A percentile compares a stretch with the other conserved stretches of the same genome.
phyloP scores from a whole-genome alignment of 2,329 filamentous ascomycete species.

The Pestalotiopsis sp. region DNA sequence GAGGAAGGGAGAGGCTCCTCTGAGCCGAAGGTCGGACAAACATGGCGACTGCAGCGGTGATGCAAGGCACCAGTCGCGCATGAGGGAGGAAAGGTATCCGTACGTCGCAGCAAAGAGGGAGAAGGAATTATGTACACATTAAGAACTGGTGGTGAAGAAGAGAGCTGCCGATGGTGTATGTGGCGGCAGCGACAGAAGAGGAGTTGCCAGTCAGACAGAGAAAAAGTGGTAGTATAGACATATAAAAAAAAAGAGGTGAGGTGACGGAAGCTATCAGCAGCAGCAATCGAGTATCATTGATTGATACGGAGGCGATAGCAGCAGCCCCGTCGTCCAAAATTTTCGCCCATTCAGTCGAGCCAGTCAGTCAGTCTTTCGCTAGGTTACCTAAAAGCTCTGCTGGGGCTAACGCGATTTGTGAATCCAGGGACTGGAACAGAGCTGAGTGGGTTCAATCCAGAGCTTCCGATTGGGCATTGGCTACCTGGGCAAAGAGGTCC shows the following conservation, averaged over 20 bases:
- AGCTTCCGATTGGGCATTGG: slow-evolving; percentile 1
- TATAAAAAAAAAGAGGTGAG: background rate
- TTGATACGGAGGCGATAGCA: slow-evolving; percentile 18
- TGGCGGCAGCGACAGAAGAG: background rate
- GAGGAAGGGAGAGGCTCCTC: slow-evolving; percentile 23
- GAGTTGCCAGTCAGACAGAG: background rate
- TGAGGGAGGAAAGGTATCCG: slow-evolving; percentile 1
- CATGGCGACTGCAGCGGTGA: slow-evolving; percentile 20
- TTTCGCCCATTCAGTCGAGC: slow-evolving; percentile 17
- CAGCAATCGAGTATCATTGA: slow-evolving; percentile 1
- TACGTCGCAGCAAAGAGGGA: slow-evolving; percentile 20
- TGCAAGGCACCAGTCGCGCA: slow-evolving; percentile 5
- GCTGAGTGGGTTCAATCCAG: background rate
- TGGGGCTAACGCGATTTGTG: slow-evolving; percentile 15
- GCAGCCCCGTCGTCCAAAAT: slow-evolving; percentile 18
- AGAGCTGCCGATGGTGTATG: background rate
- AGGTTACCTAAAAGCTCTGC: slow-evolving; percentile 9
- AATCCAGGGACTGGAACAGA: background rate
- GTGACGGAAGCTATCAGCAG: slow-evolving; percentile 1
- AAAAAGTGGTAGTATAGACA: background rate
- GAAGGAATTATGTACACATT: slow-evolving; percentile 23
- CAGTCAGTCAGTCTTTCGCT: background rate
- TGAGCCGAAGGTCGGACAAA: slow-evolving; percentile 26
- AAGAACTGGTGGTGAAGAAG: slow-evolving; percentile 11
- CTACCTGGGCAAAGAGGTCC: no score